These are phyloP conservation scores for Pouteria campechiana DNA, from an alignment of 179 eudicot genomes.

Conservation along the genomic window DNA sequence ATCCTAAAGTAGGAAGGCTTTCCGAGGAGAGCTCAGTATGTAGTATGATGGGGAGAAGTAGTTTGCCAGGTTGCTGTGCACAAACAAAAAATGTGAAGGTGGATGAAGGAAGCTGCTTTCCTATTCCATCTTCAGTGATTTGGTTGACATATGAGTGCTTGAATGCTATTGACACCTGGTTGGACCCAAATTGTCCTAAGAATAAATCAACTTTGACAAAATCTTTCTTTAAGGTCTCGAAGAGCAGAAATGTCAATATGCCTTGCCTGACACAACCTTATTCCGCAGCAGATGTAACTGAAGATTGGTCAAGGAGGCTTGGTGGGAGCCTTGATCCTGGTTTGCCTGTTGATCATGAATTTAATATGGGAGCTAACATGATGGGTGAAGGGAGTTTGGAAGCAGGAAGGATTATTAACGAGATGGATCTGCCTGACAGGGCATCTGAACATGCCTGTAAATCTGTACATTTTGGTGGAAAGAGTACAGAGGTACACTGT, in stretches of 20 bases:
- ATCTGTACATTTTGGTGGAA: conserved; percentile 23
- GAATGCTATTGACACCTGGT: conserved; percentile 70
- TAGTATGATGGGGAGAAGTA: conserved; percentile 34
- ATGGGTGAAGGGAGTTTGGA: conserved; percentile 7
- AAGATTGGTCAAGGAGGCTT: too few species aligned
- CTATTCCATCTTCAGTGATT: conserved; percentile 31
- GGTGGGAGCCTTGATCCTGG: too few species aligned
- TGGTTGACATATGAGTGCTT: conserved; percentile 58
- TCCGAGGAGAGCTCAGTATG: conserved; percentile 74
- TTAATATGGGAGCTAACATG: conserved; percentile 8
- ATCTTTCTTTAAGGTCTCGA: conserved; percentile 40
- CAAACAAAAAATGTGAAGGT: conserved; percentile 16
- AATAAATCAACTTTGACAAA: conserved; percentile 44
- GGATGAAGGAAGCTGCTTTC: conserved; percentile 11
- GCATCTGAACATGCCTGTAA: conserved; percentile 13
- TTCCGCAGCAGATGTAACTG: conserved; percentile 8
- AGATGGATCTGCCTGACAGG: conserved; percentile 9
- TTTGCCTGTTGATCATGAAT: conserved; percentile 10
- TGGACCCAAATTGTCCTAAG: conserved; percentile 35
- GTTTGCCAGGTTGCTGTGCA: conserved; percentile 11
- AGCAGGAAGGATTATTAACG: conserved; percentile 14
- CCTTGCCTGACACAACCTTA: conserved; percentile 18
- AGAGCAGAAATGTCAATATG: conserved; percentile 32
- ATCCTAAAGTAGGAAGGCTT: conserved; percentile 83
- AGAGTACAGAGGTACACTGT: conserved; percentile 36